Conservation (phyloP, 1,139 yeast species). For the Pneumocystis carinii region DNA sequence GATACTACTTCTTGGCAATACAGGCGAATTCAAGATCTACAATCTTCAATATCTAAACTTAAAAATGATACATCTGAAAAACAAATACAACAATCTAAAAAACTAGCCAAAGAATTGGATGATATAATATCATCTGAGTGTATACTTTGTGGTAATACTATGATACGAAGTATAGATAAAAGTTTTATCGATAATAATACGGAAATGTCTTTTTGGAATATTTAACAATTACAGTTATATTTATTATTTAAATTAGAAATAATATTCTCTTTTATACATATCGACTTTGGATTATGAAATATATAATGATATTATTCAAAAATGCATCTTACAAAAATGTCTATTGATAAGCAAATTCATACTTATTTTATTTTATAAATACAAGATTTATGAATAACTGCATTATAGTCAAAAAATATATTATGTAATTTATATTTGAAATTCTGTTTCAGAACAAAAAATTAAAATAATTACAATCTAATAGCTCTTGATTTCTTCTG, state of each 20-base stretch:
- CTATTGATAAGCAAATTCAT: background rate
- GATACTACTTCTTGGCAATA: constrained; percentile 58
- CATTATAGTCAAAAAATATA: too few relatives aligned
- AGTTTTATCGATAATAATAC: constrained; percentile 23
- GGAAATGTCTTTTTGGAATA: background rate
- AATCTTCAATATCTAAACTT: background rate
- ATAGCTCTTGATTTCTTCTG: background rate
- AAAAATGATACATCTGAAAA: background rate
- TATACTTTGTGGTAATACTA: constrained; percentile 62
- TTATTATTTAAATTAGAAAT: background rate
- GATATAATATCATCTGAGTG: constrained; percentile 52
- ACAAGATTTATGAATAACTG: too few relatives aligned
- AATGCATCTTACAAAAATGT: background rate
- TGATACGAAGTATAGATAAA: constrained; percentile 55
- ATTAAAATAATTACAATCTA: background rate
- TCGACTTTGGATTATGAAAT: background rate
- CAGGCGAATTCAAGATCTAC: constrained; percentile 40
- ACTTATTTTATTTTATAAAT: too few relatives aligned
- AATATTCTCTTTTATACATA: background rate
- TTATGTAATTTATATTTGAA: too few relatives aligned
- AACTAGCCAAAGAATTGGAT: constrained; percentile 37
- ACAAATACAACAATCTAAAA: constrained; percentile 31
- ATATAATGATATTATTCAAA: background rate
- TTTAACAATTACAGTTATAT: background rate
- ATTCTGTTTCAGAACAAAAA: background rate